Percentiles rank a stretch among this genome's conserved stretches.
phyloP scores from a whole-genome alignment of 257 asterid species.

The Nicotiana noctiflora region DNA sequence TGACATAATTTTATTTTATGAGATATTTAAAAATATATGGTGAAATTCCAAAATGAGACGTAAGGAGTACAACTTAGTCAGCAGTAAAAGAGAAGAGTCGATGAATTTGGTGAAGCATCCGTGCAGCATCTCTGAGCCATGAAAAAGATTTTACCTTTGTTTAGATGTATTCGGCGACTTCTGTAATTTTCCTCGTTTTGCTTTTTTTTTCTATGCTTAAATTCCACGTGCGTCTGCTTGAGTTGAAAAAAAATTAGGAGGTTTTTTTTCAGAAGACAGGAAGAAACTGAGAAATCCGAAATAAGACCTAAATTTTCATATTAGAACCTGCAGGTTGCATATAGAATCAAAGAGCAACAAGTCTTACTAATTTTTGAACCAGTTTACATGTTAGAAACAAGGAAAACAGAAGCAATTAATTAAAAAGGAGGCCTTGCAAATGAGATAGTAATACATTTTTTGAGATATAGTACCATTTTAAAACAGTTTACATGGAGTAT shows the following conservation, averaged over 20 bases:
- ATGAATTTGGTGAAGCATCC: slow-evolving; percentile 9
- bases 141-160: slow-evolving; percentile 12
- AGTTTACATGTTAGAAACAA: not conserved
- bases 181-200: not conserved
- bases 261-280: not conserved
- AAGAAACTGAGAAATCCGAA: not conserved
- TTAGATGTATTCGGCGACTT: not conserved
- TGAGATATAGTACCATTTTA: not conserved
- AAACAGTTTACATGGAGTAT: too few species aligned
- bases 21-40: too few species aligned
- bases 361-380: not conserved
- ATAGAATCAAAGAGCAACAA: not conserved
- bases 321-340: not conserved
- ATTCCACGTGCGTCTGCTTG: too few species aligned
- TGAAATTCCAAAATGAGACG: too few species aligned
- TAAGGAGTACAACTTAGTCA: not conserved
- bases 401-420: not conserved
- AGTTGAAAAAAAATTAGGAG: not conserved
- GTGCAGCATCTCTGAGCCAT: slow-evolving; percentile 9
- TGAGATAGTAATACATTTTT: not conserved
- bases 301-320: not conserved
- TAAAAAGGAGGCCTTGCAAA: not conserved
- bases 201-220: not conserved
- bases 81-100: slow-evolving; percentile 1
- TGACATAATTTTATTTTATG: not conserved